Percentiles rank a stretch among this genome's conserved stretches.
phyloP scores from a whole-genome alignment of 345 rosid genomes.

The Salix udensis region DNA sequence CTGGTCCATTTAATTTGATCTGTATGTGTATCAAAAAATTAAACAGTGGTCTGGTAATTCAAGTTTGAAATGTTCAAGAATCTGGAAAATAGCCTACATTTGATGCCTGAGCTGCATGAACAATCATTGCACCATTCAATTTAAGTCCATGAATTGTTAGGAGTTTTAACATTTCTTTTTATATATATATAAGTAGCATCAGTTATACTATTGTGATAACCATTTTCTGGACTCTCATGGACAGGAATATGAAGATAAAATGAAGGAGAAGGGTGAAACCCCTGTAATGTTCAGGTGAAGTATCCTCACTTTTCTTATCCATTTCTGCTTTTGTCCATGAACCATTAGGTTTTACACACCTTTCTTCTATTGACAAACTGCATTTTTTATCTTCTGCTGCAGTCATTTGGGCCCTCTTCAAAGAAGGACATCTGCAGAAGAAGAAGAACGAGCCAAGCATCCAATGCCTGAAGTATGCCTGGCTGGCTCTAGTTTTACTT shows the following conservation, averaged over 20 bases:
- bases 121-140: not conserved
- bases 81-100: not conserved
- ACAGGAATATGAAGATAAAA: slow-evolving; percentile 87
- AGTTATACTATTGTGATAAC: not conserved
- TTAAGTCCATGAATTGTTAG: not conserved
- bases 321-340: slow-evolving; percentile 1
- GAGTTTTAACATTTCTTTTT: not conserved
- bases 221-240: slow-evolving; percentile 7
- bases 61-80: slow-evolving; percentile 3
- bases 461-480: slow-evolving; percentile 78
- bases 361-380: slow-evolving; percentile 21
- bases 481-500: slow-evolving; percentile 14
- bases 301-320: slow-evolving; percentile 1
- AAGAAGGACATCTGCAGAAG: slow-evolving; percentile 74
- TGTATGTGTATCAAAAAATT: not conserved
- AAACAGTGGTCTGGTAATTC: not conserved
- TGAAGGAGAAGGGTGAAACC: slow-evolving; percentile 91
- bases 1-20: not conserved
- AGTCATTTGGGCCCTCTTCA: slow-evolving; percentile 89
- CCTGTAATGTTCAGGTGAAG: slow-evolving; percentile 95
- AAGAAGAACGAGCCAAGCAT: slow-evolving; percentile 74
- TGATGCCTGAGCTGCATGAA: not conserved
- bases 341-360: slow-evolving; percentile 12
- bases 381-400: slow-evolving; percentile 34
- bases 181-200: not conserved